These are phyloP conservation scores for Handroanthus guayacan DNA, from an alignment of 257 asterid species.

Conservation along the genomic window DNA sequence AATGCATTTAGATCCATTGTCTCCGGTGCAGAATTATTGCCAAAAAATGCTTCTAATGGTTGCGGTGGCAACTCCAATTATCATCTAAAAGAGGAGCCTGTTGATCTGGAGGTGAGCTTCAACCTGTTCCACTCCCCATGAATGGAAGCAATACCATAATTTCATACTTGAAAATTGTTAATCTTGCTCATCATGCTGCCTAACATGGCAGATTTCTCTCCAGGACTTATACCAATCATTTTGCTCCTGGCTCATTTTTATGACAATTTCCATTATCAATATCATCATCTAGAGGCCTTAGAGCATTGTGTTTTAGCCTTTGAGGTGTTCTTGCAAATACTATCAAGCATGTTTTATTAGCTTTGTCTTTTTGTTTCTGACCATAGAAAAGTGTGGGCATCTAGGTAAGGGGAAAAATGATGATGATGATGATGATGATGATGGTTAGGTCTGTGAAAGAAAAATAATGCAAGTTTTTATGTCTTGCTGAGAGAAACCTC, in stretches of 20 bases:
- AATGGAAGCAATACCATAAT: conserved; percentile 26
- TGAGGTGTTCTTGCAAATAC: conserved; percentile 14
- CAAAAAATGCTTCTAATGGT: conserved; percentile 47
- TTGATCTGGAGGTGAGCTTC: conserved; percentile 64
- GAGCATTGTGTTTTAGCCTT: not conserved
- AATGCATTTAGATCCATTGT: conserved; percentile 62
- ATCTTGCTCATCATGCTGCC: conserved; percentile 18
- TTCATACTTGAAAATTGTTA: conserved; percentile 3
- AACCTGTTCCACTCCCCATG: conserved; percentile 1
- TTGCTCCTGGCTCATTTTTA: not conserved
- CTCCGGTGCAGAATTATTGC: conserved; percentile 63
- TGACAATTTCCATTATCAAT: not conserved
- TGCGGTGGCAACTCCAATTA: conserved; percentile 42
- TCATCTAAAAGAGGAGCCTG: conserved; percentile 44
- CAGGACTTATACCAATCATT: not conserved
- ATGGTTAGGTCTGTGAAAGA: not conserved
- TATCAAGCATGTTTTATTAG: conserved; percentile 15
- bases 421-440: not conserved
- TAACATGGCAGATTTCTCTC: not conserved
- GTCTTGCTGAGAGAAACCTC: not conserved
- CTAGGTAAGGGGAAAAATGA: not conserved
- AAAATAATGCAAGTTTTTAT: conserved; percentile 1
- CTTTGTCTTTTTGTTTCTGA: conserved; percentile 1
- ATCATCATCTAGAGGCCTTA: not conserved
- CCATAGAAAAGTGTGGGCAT: not conserved